These are phyloP conservation scores for Aureobasidium sp. DNA, from an alignment of 2,329 filamentous ascomycete species.

Conservation along the genomic window DNA sequence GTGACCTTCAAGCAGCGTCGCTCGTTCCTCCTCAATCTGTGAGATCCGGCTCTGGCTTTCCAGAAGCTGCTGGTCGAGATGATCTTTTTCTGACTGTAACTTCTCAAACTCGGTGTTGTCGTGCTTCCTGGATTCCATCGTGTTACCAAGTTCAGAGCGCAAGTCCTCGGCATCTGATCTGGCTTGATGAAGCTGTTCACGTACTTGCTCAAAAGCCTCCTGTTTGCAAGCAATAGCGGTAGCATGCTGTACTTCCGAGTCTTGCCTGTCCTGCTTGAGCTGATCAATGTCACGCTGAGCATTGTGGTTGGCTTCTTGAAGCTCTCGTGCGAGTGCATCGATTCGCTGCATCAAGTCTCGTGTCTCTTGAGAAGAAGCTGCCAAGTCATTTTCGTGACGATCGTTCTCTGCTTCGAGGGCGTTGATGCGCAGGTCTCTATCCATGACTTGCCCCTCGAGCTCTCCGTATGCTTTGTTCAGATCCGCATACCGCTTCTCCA, in stretches of 20 bases:
- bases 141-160: slow-evolving; percentile 3
- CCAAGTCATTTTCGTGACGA: slow-evolving; percentile 28
- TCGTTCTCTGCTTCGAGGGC: slow-evolving; percentile 33
- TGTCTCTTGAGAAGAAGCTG: slow-evolving; percentile 28
- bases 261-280: slow-evolving; percentile 33
- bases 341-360: slow-evolving; percentile 28
- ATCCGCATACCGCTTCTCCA: slow-evolving; percentile 29
- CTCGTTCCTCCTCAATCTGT: neutral
- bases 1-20: neutral
- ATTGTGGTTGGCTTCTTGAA: slow-evolving; percentile 28
- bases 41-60: neutral
- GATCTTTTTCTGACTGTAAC: neutral
- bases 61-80: slow-evolving; percentile 1
- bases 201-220: slow-evolving; percentile 34
- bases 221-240: slow-evolving; percentile 36
- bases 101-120: neutral
- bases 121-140: neutral
- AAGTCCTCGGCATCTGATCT: slow-evolving; percentile 12
- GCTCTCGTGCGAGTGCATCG: slow-evolving; percentile 25
- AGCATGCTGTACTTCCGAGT: slow-evolving; percentile 35
- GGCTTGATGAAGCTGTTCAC: slow-evolving; percentile 24
- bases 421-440: slow-evolving; percentile 28
- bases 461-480: slow-evolving; percentile 28
- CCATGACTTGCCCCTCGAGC: slow-evolving; percentile 29
- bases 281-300: slow-evolving; percentile 31